Evolutionary conservation across 352 stramenopile genomes (phyloP).

Genomic region (Globisporangium abappressorium): DNA sequence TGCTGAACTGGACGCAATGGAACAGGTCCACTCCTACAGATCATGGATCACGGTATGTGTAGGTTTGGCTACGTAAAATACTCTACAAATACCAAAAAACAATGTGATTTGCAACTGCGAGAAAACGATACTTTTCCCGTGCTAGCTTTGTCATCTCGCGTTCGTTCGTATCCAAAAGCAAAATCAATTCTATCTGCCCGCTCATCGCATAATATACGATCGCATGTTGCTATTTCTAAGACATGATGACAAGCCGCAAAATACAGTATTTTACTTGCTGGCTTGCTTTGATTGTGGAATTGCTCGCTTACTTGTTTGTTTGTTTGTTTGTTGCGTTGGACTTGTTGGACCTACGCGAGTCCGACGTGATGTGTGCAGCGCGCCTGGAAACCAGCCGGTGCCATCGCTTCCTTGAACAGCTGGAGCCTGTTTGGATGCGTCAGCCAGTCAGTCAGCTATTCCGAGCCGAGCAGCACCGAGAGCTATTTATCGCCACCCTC

Average conservation of each 20-base stretch:
- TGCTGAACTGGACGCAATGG: neutral
- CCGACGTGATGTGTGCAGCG: neutral
- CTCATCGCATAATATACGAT: neutral
- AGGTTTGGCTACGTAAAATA: too few relatives aligned
- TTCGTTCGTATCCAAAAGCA: neutral
- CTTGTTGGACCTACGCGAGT: neutral
- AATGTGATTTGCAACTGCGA: neutral
- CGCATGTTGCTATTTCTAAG: neutral
- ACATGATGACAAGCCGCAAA: neutral
- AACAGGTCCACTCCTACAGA: neutral
- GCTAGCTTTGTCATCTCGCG: neutral
- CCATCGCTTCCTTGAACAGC: neutral
- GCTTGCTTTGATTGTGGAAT: neutral
- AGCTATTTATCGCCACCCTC: neutral
- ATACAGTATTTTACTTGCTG: neutral
- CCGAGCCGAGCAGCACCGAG: neutral
- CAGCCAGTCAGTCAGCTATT: neutral
- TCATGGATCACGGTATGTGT: neutral
- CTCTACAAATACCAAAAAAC: too few relatives aligned
- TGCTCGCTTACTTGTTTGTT: neutral
- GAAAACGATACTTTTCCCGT: neutral
- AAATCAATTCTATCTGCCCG: neutral
- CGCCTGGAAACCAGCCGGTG: constrained; percentile 1
- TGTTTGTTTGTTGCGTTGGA: neutral
- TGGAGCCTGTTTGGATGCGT: neutral